Conservation (phyloP, 345 rosid species). For the Hibiscus tridactylites region DNA sequence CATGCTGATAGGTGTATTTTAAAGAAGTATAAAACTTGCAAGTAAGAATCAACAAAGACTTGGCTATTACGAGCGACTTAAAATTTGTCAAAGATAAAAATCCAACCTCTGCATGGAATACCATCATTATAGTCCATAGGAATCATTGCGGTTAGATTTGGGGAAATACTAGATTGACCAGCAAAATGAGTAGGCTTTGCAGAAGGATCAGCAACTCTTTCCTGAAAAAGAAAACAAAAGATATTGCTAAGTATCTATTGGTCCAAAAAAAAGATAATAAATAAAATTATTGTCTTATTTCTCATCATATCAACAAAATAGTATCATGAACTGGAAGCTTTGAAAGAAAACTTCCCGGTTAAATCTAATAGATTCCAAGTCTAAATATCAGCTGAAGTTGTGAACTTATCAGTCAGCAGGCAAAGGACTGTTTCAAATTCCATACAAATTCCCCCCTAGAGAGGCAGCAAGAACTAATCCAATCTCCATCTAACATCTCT, state of each 20-base stretch:
- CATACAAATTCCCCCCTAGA: no score
- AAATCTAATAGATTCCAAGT: background rate
- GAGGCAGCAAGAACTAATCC: background rate
- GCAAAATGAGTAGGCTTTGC: constrained; percentile 28
- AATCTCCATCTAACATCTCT: background rate
- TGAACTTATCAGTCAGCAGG: background rate
- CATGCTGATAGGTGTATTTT: constrained; percentile 5
- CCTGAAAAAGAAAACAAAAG: constrained; percentile 29
- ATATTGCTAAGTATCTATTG: constrained; percentile 13
- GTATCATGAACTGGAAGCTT: background rate
- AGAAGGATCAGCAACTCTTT: constrained; percentile 40
- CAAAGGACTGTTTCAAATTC: background rate
- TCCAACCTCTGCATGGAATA: constrained; percentile 33
- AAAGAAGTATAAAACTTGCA: background rate
- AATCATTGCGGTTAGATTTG: constrained; percentile 26
- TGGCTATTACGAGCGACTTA: background rate
- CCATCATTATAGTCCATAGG: constrained; percentile 37
- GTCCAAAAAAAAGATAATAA: background rate
- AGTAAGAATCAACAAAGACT: constrained; percentile 6
- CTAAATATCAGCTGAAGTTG: background rate
- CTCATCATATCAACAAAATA: background rate
- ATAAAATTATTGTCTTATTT: background rate
- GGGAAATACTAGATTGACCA: constrained; percentile 27
- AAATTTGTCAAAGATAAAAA: constrained; percentile 3
- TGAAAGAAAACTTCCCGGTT: background rate